phyloP scores from a whole-genome alignment of 2,329 filamentous ascomycete species.

The Pseudogymnoascus sp. region DNA sequence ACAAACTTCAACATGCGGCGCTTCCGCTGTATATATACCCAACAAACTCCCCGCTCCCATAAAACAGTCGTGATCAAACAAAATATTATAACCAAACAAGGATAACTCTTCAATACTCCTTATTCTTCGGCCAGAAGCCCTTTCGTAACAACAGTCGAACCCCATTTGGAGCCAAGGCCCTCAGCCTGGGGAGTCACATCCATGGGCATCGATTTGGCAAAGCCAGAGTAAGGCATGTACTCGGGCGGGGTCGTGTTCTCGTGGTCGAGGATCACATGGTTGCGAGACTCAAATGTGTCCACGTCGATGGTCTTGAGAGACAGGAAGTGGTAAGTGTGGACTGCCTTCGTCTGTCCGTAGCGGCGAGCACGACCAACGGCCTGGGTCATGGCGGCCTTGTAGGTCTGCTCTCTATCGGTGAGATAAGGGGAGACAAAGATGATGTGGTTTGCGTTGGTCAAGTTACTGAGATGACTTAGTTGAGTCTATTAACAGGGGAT shows the following conservation, averaged over 20 bases:
- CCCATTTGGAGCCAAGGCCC: not conserved
- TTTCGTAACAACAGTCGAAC: not conserved
- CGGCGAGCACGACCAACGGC: constrained; percentile 54
- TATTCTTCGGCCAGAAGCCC: not conserved
- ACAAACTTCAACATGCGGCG: not conserved
- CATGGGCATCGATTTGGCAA: not conserved
- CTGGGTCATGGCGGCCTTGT: constrained; percentile 52
- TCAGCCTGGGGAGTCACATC: not conserved
- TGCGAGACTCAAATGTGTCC: constrained; percentile 34
- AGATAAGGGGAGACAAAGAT: constrained; percentile 54
- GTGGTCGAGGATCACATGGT: constrained; percentile 17
- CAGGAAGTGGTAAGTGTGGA: constrained; percentile 49
- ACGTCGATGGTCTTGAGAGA: constrained; percentile 38
- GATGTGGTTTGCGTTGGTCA: constrained; percentile 56
- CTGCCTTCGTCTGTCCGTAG: constrained; percentile 48
- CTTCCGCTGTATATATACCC: not conserved
- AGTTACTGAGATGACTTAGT: constrained; percentile 38
- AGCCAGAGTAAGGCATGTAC: constrained; percentile 3
- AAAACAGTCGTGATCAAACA: not conserved
- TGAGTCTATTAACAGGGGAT: not conserved
- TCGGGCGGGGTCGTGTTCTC: not conserved
- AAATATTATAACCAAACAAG: not conserved
- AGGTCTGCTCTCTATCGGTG: constrained; percentile 39
- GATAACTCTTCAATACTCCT: not conserved
- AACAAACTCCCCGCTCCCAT: not conserved